Evolutionary conservation across 2,329 filamentous ascomycete genomes (phyloP), one percentile per base, ranked within the genome.

Genomic region (Colletotrichum orchidophilum): DNA sequence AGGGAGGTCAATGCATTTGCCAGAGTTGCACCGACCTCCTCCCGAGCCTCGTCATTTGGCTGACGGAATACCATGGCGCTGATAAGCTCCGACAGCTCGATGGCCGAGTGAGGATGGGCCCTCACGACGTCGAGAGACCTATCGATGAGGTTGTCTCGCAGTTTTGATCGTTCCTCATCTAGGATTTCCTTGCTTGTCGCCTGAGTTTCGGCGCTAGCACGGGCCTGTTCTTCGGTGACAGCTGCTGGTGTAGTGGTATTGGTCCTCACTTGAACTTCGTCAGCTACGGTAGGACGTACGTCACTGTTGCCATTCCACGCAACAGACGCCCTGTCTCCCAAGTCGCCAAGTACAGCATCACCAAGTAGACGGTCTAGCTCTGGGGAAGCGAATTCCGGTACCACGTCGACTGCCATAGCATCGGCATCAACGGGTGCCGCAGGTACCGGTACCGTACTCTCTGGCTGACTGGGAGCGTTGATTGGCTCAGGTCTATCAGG

Each of bases 81-180:
- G 65, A 99, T 95, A 24, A 99, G 86, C 76, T 98, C 95, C 0
- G 95, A 90, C 57, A 99, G 86, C 77, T 98, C 96, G 76, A 98
- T 96, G 0, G 96, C 97, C 12, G 96, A 91, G 75, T 94, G 91
- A 15, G 95, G 92, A 75, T 98, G 95, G 46, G 92, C 92, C 79
- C 96, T 93, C 63, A 99, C 91, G 39, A 98, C 91, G 76, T 98
- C 95, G 26, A 99, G 85, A 74, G 94, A 97, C 69, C 94, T 93
- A 76, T 98, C 95, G 70, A 98, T 95, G 65, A 98, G 83, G 66
- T 94, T 92, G 24, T 90, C 86, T 49, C 94, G 90, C 50, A 98
- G 85, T n/a, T 86, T 87, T 5, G 88, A 86, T 55, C 96, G 91
- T 79, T 94, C 89, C 39, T 89, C 88, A 73, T 97, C 94, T 7